phyloP scores from a whole-genome alignment of 345 rosid species.

The Salix udensis region DNA sequence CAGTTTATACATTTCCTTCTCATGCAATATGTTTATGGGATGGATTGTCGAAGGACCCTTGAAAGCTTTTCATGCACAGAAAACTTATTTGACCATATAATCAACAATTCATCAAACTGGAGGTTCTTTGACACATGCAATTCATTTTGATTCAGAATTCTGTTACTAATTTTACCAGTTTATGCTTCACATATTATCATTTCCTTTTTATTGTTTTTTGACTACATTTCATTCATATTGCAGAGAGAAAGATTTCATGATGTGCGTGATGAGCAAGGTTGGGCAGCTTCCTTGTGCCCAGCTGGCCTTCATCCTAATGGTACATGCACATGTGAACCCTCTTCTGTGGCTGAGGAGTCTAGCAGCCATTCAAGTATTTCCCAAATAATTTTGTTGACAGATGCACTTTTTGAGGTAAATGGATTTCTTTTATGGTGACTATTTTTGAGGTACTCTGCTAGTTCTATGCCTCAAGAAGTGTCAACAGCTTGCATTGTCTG shows the following conservation, averaged over 20 bases:
- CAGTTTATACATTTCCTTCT: background rate
- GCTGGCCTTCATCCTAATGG: slow-evolving; percentile 17
- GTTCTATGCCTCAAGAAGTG: background rate
- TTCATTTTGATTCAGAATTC: background rate
- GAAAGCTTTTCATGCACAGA: background rate
- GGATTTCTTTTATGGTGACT: background rate
- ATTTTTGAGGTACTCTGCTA: background rate
- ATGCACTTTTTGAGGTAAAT: slow-evolving; percentile 26
- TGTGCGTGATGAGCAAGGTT: slow-evolving; percentile 12
- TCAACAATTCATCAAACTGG: background rate
- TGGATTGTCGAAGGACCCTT: background rate
- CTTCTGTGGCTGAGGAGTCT: slow-evolving; percentile 1
- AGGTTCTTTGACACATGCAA: background rate
- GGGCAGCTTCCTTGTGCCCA: slow-evolving; percentile 8
- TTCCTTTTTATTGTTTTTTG: background rate
- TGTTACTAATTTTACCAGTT: background rate
- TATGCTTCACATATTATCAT: background rate
- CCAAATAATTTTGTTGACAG: slow-evolving; percentile 18
- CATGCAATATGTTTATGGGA: background rate
- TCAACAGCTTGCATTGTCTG: background rate
- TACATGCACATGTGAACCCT: slow-evolving; percentile 18
- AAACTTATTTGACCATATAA: background rate
- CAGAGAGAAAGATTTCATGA: slow-evolving; percentile 22
- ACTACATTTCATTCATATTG: background rate
- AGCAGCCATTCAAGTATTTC: slow-evolving; percentile 8